Conservation (phyloP, 2,329 filamentous ascomycete species). For the Aspergillus tamarii region DNA sequence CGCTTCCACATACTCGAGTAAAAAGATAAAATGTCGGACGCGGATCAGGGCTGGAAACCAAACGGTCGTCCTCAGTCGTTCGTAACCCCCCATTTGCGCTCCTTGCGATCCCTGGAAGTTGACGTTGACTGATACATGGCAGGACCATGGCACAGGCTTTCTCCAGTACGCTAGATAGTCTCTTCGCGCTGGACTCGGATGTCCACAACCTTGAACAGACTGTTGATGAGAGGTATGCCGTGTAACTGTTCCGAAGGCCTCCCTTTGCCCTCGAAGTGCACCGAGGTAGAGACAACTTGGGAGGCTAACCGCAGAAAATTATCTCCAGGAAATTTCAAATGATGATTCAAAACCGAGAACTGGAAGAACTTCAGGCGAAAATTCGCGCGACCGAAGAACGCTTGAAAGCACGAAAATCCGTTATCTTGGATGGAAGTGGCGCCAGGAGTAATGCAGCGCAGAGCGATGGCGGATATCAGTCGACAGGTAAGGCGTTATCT, state of each 20-base stretch:
- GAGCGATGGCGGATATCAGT: conserved; percentile 24
- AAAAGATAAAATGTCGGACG: conserved; percentile 56
- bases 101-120: conserved; percentile 12
- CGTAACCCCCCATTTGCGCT: conserved; percentile 44
- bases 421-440: conserved; percentile 18
- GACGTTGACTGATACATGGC: conserved; percentile 31
- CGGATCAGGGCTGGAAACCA: conserved; percentile 78
- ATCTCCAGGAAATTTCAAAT: conserved; percentile 76
- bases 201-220: conserved; percentile 73
- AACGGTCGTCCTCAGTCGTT: conserved; percentile 83
- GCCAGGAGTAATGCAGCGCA: conserved; percentile 16
- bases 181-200: conserved; percentile 84
- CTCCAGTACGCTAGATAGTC: conserved; percentile 80
- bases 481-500: conserved; percentile 22
- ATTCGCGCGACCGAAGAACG: conserved; percentile 84
- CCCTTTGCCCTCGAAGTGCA: background rate
- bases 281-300: background rate
- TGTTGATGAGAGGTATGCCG: conserved; percentile 76
- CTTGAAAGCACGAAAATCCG: conserved; percentile 53
- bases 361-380: conserved; percentile 81
- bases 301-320: conserved; percentile 9
- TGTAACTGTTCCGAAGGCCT: conserved; percentile 5
- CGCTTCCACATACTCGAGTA: background rate
- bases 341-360: conserved; percentile 72
- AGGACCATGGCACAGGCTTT: conserved; percentile 89